Percentiles rank a stretch among this genome's conserved stretches.
phyloP scores from a whole-genome alignment of 768 basidiomycete species.

The Lentinula boryana region DNA sequence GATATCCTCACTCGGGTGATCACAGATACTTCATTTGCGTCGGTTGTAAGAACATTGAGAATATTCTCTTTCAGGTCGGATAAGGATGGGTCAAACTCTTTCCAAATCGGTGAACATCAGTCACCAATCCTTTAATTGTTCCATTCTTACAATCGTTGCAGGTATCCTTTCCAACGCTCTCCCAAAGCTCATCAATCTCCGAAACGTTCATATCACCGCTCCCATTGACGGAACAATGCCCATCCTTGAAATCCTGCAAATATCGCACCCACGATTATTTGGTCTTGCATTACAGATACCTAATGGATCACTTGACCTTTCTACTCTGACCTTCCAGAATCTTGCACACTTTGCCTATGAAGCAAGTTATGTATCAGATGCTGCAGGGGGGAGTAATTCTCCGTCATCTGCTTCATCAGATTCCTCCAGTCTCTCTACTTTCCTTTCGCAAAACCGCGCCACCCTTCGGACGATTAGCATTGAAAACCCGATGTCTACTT shows the following conservation, averaged over 20 bases:
- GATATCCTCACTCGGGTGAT: slow-evolving; percentile 68
- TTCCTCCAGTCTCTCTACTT: slow-evolving; percentile 22
- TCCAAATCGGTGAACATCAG: slow-evolving; percentile 49
- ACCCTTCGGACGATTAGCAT: slow-evolving; percentile 50
- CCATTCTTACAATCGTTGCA: slow-evolving; percentile 13
- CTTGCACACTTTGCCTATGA: slow-evolving; percentile 55
- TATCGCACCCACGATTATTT: slow-evolving; percentile 42
- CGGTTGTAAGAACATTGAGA: slow-evolving; percentile 48
- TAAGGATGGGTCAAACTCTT: slow-evolving; percentile 46
- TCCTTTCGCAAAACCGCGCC: slow-evolving; percentile 45
- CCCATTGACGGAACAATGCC: slow-evolving; percentile 45
- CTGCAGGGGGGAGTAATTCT: background rate
- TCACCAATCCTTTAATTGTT: background rate
- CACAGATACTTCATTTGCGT: slow-evolving; percentile 52
- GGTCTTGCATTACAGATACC: slow-evolving; percentile 46
- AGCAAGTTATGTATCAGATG: slow-evolving; percentile 27
- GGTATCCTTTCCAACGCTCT: slow-evolving; percentile 69
- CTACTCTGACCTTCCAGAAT: slow-evolving; percentile 44
- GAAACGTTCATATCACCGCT: slow-evolving; percentile 57
- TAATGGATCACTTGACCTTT: slow-evolving; percentile 38
- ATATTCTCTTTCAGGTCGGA: slow-evolving; percentile 50
- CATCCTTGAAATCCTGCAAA: slow-evolving; percentile 48
- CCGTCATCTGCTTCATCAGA: background rate
- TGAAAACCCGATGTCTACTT: slow-evolving; percentile 49
- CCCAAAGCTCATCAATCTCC: slow-evolving; percentile 53